Evolutionary conservation across 768 basidiomycete genomes (phyloP).

Genomic region (Tephrocybe sp.): DNA sequence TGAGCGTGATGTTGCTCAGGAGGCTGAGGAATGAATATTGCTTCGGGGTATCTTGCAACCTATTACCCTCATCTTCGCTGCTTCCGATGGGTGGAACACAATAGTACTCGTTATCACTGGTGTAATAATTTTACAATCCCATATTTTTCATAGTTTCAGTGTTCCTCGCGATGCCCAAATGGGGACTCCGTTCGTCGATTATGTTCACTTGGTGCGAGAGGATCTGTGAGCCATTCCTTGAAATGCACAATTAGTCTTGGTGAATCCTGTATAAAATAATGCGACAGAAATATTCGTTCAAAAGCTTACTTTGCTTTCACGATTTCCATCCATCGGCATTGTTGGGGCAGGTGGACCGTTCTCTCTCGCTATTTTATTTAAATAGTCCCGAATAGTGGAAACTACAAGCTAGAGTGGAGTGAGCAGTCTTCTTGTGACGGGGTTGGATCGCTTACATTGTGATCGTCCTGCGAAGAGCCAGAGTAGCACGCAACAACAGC

Average conservation of each 20-base stretch:
- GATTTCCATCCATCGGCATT: slow-evolving; percentile 27
- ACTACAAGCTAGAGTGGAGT: slow-evolving; percentile 50
- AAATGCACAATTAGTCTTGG: slow-evolving; percentile 2
- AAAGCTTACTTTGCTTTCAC: slow-evolving; percentile 27
- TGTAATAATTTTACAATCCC: neutral
- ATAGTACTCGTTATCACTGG: neutral
- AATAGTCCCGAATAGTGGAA: slow-evolving; percentile 64
- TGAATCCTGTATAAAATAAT: no score
- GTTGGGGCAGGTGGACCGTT: slow-evolving; percentile 30
- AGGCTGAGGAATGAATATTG: slow-evolving; percentile 10
- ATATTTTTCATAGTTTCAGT: neutral
- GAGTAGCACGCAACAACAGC: slow-evolving; percentile 78
- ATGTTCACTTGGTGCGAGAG: slow-evolving; percentile 23
- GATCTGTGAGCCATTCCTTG: slow-evolving; percentile 35
- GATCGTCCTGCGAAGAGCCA: slow-evolving; percentile 78
- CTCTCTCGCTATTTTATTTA: slow-evolving; percentile 54
- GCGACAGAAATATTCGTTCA: neutral
- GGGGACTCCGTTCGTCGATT: slow-evolving; percentile 37
- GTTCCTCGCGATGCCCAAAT: slow-evolving; percentile 33
- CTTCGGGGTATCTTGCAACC: neutral
- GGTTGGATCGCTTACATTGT: slow-evolving; percentile 49
- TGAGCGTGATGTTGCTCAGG: slow-evolving; percentile 8
- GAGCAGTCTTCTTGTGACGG: neutral
- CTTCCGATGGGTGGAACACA: neutral
- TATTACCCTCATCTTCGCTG: neutral